A percentile compares a stretch with the other conserved stretches of the same genome.
phyloP scores from a whole-genome alignment of 345 rosid species.

The Iberis pinnata region DNA sequence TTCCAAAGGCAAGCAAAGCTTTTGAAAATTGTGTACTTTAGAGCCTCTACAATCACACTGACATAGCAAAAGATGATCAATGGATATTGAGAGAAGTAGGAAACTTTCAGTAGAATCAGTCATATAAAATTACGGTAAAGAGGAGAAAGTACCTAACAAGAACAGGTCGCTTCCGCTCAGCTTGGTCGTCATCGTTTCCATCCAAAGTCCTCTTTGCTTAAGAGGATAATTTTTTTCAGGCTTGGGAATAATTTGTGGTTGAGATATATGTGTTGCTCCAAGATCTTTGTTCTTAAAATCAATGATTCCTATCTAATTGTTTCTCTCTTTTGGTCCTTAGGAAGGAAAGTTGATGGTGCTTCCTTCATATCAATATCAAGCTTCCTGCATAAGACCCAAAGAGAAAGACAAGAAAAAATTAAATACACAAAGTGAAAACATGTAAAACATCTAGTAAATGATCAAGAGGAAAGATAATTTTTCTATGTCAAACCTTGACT shows the following conservation, averaged over 20 bases:
- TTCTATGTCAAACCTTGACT: too few species aligned
- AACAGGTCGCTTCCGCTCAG: constrained; percentile 73
- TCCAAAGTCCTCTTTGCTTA: constrained; percentile 62
- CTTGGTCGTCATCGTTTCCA: constrained; percentile 50
- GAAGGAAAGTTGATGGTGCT: constrained; percentile 72
- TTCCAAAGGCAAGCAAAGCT: constrained; percentile 92
- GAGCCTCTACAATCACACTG: constrained; percentile 94
- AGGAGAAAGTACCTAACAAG: constrained; percentile 44
- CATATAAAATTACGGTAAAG: neutral
- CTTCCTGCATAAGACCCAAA: constrained; percentile 78
- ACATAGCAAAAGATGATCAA: constrained; percentile 17
- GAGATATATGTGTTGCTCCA: constrained; percentile 46
- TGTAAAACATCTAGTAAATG: too few species aligned
- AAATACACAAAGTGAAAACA: neutral
- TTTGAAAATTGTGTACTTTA: constrained; percentile 95
- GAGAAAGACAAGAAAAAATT: neutral
- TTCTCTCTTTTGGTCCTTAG: constrained; percentile 88
- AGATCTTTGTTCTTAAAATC: constrained; percentile 90
- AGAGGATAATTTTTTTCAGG: constrained; percentile 55
- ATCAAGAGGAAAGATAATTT: too few species aligned
- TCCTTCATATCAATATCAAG: constrained; percentile 89
- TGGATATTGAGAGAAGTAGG: neutral
- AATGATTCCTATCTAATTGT: constrained; percentile 88
- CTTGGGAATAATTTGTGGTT: constrained; percentile 61
- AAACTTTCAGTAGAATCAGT: constrained; percentile 7